Evolutionary conservation across 768 basidiomycete species (phyloP).

Genomic region (Suillus subalutaceus): DNA sequence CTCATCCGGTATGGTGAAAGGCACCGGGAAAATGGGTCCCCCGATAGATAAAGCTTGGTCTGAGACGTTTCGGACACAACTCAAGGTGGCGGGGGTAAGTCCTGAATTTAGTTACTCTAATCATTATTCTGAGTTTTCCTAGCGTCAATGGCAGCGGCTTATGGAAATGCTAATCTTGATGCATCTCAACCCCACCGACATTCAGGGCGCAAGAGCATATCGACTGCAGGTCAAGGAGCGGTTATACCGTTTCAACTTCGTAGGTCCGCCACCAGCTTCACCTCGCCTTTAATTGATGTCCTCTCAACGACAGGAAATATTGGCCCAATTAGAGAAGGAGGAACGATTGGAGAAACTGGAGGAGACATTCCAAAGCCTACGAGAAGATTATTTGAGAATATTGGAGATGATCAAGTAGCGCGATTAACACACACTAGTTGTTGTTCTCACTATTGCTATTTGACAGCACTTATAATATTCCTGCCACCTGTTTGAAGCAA

Average conservation of each 20-base stretch:
- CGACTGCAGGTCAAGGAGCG: conserved; percentile 94
- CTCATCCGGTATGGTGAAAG: conserved; percentile 23
- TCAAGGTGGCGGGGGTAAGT: conserved; percentile 88
- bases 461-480: background rate
- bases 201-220: conserved; percentile 60
- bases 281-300: conserved; percentile 8
- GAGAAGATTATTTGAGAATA: conserved; percentile 84
- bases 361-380: conserved; percentile 89
- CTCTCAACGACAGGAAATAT: conserved; percentile 63
- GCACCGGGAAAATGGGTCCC: conserved; percentile 71
- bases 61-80: conserved; percentile 76
- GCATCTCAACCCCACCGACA: conserved; percentile 65
- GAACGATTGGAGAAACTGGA: conserved; percentile 89
- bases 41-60: conserved; percentile 78
- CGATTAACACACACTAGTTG: too few relatives aligned
- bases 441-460: background rate
- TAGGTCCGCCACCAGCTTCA: conserved; percentile 40
- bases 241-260: conserved; percentile 93
- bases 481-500: background rate
- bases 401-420: conserved; percentile 49
- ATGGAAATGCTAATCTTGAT: conserved; percentile 88
- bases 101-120: conserved; percentile 1
- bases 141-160: conserved; percentile 94
- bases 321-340: conserved; percentile 84
- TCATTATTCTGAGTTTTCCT: conserved; percentile 7